Conservation (phyloP, 306 rosid genomes). For the Castanea crenata region DNA sequence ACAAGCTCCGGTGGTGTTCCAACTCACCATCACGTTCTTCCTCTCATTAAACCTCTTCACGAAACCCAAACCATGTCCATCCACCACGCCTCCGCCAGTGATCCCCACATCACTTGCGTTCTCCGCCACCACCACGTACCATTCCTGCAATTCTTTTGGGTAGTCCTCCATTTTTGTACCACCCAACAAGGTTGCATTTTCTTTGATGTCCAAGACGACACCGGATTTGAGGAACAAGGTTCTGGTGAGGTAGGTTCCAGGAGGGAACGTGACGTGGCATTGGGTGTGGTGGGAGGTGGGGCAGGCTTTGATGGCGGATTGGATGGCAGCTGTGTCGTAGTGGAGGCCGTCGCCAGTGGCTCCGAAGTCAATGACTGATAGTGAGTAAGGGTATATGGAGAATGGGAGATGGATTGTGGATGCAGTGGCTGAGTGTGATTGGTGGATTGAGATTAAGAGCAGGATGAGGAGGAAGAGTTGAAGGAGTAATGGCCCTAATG, state of each 20-base stretch:
- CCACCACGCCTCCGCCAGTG: slow-evolving; percentile 76
- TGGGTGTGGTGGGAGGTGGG: slow-evolving; percentile 15
- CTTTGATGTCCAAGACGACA: slow-evolving; percentile 52
- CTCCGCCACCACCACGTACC: slow-evolving; percentile 91
- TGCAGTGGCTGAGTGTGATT: slow-evolving; percentile 37
- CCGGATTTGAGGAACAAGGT: slow-evolving; percentile 76
- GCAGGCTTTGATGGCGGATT: slow-evolving; percentile 77
- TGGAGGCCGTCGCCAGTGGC: slow-evolving; percentile 70
- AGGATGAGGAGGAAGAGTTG: slow-evolving; percentile 6
- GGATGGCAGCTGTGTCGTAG: slow-evolving; percentile 81
- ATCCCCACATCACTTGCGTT: slow-evolving; percentile 73
- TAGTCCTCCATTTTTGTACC: slow-evolving; percentile 60
- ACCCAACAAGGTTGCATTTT: slow-evolving; percentile 65
- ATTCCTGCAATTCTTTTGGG: slow-evolving; percentile 52
- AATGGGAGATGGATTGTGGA: not conserved
- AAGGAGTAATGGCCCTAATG: not conserved
- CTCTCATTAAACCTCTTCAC: slow-evolving; percentile 62
- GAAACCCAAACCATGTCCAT: slow-evolving; percentile 73
- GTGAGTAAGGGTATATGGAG: slow-evolving; percentile 13
- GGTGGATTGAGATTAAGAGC: slow-evolving; percentile 19
- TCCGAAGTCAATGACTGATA: slow-evolving; percentile 70
- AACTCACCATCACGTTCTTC: slow-evolving; percentile 96
- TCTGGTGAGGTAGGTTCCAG: slow-evolving; percentile 74
- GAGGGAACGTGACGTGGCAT: slow-evolving; percentile 67
- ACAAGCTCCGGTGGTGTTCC: slow-evolving; percentile 82